phyloP scores from a whole-genome alignment of 495 filamentous ascomycete species.

The Aspergillus egyptiacus region DNA sequence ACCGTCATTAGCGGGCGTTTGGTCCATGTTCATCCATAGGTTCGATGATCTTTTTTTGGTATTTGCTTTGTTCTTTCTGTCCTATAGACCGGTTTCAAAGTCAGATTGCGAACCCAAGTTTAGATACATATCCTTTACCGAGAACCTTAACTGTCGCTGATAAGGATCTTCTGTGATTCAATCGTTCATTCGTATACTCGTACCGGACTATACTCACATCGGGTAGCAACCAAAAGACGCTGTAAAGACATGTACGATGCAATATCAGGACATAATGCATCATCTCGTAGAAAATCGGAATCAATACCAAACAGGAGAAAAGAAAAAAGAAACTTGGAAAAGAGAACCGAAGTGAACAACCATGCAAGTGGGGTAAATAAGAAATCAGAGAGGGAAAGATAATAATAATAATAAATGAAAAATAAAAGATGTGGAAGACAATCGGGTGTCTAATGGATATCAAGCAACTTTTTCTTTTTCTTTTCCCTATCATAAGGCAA shows the following conservation, averaged over 20 bases:
- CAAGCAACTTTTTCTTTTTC: conserved; percentile 15
- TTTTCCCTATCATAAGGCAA: conserved; percentile 50
- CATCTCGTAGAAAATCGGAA: conserved; percentile 2
- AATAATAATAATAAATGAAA: conserved; percentile 2
- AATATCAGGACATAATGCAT: background rate
- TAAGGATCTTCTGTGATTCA: conserved; percentile 5
- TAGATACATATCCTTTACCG: background rate
- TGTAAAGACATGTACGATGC: conserved; percentile 10
- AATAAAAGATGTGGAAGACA: background rate
- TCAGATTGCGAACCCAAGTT: background rate
- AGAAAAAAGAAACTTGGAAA: conserved; percentile 3
- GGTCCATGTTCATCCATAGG: background rate
- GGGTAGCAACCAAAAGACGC: conserved; percentile 9
- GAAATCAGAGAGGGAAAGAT: background rate
- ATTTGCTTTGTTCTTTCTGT: background rate
- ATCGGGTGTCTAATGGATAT: conserved; percentile 13
- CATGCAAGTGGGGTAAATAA: background rate
- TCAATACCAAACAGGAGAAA: conserved; percentile 2
- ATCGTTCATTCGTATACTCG: conserved; percentile 43
- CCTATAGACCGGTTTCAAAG: background rate
- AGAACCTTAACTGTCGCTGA: background rate
- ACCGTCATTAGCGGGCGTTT: conserved; percentile 10
- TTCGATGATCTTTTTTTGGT: background rate
- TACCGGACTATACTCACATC: conserved; percentile 22
- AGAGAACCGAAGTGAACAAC: conserved; percentile 2